phyloP scores from a whole-genome alignment of 2,329 filamentous ascomycete species.

The Fusarium tjaetaba region DNA sequence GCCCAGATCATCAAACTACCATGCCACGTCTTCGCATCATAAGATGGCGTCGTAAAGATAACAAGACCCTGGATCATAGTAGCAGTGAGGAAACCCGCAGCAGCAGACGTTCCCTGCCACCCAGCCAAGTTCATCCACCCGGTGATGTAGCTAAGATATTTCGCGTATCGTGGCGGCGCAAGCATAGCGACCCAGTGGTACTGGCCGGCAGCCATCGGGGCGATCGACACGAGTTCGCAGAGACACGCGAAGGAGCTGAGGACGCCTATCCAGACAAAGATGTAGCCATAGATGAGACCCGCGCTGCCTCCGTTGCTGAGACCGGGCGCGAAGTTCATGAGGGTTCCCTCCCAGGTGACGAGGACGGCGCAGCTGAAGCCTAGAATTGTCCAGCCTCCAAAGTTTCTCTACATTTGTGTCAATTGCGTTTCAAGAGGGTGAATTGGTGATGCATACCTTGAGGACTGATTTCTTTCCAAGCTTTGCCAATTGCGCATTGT shows the following conservation, averaged over 20 bases:
- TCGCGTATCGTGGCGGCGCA: conserved; percentile 33
- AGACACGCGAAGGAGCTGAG: conserved; percentile 39
- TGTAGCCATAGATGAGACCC: conserved; percentile 61
- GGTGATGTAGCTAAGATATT: conserved; percentile 47
- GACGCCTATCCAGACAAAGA: conserved; percentile 61
- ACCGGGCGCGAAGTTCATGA: conserved; percentile 42
- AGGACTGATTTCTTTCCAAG: conserved; percentile 17
- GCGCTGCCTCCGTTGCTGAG: conserved; percentile 39
- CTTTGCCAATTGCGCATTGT: conserved; percentile 34
- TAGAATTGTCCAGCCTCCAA: conserved; percentile 40
- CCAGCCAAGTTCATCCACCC: conserved; percentile 42
- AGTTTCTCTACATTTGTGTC: conserved; percentile 30
- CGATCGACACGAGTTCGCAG: conserved; percentile 39
- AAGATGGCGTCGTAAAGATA: conserved; percentile 28
- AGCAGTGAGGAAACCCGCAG: conserved; percentile 37
- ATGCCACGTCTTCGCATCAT: conserved; percentile 40
- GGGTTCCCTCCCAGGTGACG: conserved; percentile 43
- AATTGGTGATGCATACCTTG: neutral
- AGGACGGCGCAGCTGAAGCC: conserved; percentile 43
- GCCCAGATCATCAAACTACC: conserved; percentile 49
- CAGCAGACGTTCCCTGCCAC: conserved; percentile 42
- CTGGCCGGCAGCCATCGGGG: conserved; percentile 37
- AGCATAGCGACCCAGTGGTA: conserved; percentile 42
- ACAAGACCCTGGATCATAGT: conserved; percentile 44
- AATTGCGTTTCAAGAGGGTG: rapidly evolving